These are phyloP conservation scores for Fusarium sp. DNA, from an alignment of 2,329 filamentous ascomycete genomes.

Conservation along the genomic window DNA sequence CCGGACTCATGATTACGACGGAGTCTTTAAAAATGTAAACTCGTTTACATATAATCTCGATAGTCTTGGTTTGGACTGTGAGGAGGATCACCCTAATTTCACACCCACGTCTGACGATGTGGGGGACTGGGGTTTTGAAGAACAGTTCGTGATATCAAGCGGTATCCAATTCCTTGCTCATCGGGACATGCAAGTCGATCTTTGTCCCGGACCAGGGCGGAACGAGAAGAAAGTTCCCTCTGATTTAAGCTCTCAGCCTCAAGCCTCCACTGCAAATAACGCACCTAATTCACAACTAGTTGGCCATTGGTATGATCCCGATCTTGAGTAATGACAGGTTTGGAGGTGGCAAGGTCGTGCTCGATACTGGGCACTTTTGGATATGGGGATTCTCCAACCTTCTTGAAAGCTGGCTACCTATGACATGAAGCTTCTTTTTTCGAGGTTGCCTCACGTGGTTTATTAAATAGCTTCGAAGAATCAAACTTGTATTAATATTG, in stretches of 20 bases:
- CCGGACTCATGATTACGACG: too few relatives aligned
- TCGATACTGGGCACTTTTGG: too few relatives aligned
- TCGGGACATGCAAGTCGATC: not conserved
- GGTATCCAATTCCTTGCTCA: not conserved
- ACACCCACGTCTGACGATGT: not conserved
- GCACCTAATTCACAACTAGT: too few relatives aligned
- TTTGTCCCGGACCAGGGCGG: not conserved
- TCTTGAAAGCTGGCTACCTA: not conserved
- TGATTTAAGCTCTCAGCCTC: too few relatives aligned
- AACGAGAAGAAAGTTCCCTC: too few relatives aligned
- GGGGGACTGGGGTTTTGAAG: too few relatives aligned
- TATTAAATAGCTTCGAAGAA: not conserved
- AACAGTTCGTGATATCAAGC: too few relatives aligned
- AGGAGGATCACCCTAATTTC: not conserved
- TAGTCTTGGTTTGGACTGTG: rapidly evolving
- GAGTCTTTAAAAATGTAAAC: rapidly evolving
- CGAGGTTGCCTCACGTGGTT: rapidly evolving
- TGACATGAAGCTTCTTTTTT: not conserved
- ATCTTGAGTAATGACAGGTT: not conserved
- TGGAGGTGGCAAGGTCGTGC: too few relatives aligned
- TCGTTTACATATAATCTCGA: rapidly evolving
- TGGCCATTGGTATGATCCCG: too few relatives aligned
- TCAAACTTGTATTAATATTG: rapidly evolving
- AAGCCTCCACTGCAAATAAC: too few relatives aligned
- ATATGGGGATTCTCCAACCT: rapidly evolving